Evolutionary conservation across 2,329 filamentous ascomycete species (phyloP), one percentile per base, ranked within the genome.

Genomic region (Scopulariopsis brevicaulis): DNA sequence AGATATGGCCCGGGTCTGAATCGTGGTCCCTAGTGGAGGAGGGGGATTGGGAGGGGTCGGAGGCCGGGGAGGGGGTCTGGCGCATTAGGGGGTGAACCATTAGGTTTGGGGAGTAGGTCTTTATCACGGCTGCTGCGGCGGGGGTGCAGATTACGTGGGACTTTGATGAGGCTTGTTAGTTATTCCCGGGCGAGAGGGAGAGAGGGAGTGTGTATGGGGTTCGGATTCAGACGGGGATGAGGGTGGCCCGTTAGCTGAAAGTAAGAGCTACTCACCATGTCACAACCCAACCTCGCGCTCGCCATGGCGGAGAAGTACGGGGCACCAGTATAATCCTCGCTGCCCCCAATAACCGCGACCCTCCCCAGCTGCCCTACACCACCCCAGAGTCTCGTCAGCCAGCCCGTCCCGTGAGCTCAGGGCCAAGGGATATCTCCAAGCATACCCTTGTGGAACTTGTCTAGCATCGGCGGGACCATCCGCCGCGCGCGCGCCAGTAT

Each of bases 281-380:
- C 91, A 66, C 87, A 90, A 4, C 93, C 94, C 59, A 97, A 75
- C 66, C 88, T 84, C 53, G 94, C 94, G 63, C 90, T 96, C 14
- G 94, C 94, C 85, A 96, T 96, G 63, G 93, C 92, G 22, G 93
- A 96, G 74, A 99, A 99, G 75, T 96, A 99, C 14, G 94, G 94
- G 59, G 94, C 94, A 43, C 94, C 94, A 1, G 94, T 96, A 70
- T 97, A 99, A 73, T 97, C 93, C 69, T 93, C 86, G 68, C 90
- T 96, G 48, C 94, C 94, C 56, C 94, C 94, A 63, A 99, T 94
- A 59, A 99, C 94, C 56, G 85, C 94, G 57, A 99, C 85, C 58
- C 94, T 84, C 5, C 94, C 94, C 63, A 96, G 80, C 73, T 97
- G 93, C 60, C 94, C 93, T 96, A 32, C 4, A 32, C 7, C 8